phyloP scores from a whole-genome alignment of 2,329 filamentous ascomycete species.

The Penicillium thymicola region DNA sequence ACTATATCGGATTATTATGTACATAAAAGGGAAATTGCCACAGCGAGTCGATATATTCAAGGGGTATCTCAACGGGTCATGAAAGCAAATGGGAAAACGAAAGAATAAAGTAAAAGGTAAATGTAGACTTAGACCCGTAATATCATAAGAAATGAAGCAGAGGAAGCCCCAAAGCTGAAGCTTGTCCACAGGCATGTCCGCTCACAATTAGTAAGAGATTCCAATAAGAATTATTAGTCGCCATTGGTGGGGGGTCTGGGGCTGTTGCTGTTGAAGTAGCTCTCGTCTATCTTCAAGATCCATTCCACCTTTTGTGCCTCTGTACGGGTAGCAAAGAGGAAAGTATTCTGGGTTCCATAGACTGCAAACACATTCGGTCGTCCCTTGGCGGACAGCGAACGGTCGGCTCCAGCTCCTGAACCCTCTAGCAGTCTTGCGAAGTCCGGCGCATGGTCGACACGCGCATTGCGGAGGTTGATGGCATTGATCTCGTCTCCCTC shows the following conservation, averaged over 20 bases:
- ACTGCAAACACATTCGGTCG: slow-evolving; percentile 82
- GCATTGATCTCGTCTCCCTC: slow-evolving; percentile 89
- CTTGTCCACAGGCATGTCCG: neutral
- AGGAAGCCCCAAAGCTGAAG: slow-evolving; percentile 4
- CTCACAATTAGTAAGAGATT: neutral
- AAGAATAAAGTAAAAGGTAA: slow-evolving; percentile 16
- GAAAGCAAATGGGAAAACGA: slow-evolving; percentile 14
- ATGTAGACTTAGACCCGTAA: slow-evolving; percentile 19
- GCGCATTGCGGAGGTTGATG: slow-evolving; percentile 81
- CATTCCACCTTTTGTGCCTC: slow-evolving; percentile 94
- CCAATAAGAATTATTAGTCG: slow-evolving; percentile 3
- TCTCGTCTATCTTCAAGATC: slow-evolving; percentile 93
- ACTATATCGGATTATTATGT: slow-evolving; percentile 34
- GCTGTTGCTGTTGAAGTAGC: slow-evolving; percentile 52
- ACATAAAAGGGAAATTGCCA: slow-evolving; percentile 31
- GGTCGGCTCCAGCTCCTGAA: slow-evolving; percentile 36
- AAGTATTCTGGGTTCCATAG: slow-evolving; percentile 91
- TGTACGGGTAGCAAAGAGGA: slow-evolving; percentile 84
- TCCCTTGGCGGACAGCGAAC: slow-evolving; percentile 40
- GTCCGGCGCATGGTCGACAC: slow-evolving; percentile 89
- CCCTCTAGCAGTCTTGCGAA: slow-evolving; percentile 72
- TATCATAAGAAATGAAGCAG: slow-evolving; percentile 24
- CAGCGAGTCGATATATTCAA: slow-evolving; percentile 33
- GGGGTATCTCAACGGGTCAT: slow-evolving; percentile 40
- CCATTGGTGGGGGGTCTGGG: slow-evolving; percentile 26